Evolutionary conservation across 1,284 basidiomycete genomes (phyloP), one percentile per base, ranked within the genome.

Genomic region (Trichosporon coremiiforme): DNA sequence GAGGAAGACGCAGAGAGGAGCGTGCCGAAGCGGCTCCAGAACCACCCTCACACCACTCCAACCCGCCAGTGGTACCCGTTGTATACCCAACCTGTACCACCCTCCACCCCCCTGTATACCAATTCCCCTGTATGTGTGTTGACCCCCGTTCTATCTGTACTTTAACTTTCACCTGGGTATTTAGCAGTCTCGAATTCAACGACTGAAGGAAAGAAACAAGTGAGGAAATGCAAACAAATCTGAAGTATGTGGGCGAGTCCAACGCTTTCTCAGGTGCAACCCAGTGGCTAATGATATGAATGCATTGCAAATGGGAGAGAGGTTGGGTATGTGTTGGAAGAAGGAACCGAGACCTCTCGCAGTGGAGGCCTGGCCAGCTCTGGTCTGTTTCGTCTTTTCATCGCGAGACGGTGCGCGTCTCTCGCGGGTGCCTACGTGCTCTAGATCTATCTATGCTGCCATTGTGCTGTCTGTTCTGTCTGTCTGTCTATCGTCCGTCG

Each of bases 391-490:
- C 10, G 25, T 33, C 20, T 31, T 60, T 31, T 31, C 22, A 60
- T 60, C 29, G 29, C 55, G 29, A 31, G 55, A 17, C 13, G 25
- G 15, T 15, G 5, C 47, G 47, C 20, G 12, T 60, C 55, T 29
- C 55, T 17, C 10, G 53, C 13, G 55, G 55, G 31, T 60, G 55
- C 55, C 55, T 60, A 60, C 47, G 64, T 29, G 36, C 65, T 66
- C 41, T 65, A 65, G 13, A 33, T 60, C 55, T 60, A 33, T 60
- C 55, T 60, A 60, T 60, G 31, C 62, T 12, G 22, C 12, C 15
- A 4, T 41, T 9, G 35, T 9, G 25, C 25, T n/a, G 60, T 36
- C 9, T 63, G 13, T 47, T 10, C 31, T 66, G 41, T 50, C 31
- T 20, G 45, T 53, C 36, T 4, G n/a, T 50, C n/a, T 50, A 8